A percentile compares a stretch with the other conserved stretches of the same genome.
phyloP scores from a whole-genome alignment of 768 basidiomycete genomes.

The Russula abietina region DNA sequence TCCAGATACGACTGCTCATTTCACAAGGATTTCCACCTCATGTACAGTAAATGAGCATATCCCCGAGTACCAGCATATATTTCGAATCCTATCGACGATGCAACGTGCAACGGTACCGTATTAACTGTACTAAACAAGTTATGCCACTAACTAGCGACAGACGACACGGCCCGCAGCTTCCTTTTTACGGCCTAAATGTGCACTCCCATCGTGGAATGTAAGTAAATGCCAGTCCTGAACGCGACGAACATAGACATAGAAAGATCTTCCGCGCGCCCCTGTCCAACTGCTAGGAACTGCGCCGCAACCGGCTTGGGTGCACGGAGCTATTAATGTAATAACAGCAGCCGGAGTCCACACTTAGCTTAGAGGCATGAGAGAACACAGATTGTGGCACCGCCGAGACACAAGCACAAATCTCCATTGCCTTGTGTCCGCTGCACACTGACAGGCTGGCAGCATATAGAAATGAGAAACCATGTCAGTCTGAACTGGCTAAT shows the following conservation, averaged over 20 bases:
- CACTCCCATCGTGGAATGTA: neutral
- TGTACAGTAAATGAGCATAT: neutral
- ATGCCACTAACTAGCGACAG: neutral
- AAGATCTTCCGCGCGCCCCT: neutral
- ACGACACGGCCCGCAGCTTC: neutral
- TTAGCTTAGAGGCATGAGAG: neutral
- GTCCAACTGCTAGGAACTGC: neutral
- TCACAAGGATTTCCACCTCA: constrained; percentile 1
- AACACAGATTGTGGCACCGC: neutral
- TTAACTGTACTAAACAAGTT: too few relatives aligned
- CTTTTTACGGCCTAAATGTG: too few relatives aligned
- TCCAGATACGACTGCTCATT: neutral
- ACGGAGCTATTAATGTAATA: too few relatives aligned
- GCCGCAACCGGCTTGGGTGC: neutral
- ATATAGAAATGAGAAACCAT: too few relatives aligned
- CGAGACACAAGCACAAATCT: neutral
- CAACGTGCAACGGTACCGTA: neutral
- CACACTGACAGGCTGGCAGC: too few relatives aligned
- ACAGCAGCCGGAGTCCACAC: neutral
- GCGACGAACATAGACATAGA: neutral
- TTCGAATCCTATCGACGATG: neutral
- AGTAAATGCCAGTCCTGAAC: neutral
- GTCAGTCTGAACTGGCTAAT: neutral
- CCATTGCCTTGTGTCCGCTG: neutral
- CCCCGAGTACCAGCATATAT: neutral